Evolutionary conservation across 345 rosid species (phyloP).

Genomic region (Camelina neglecta): DNA sequence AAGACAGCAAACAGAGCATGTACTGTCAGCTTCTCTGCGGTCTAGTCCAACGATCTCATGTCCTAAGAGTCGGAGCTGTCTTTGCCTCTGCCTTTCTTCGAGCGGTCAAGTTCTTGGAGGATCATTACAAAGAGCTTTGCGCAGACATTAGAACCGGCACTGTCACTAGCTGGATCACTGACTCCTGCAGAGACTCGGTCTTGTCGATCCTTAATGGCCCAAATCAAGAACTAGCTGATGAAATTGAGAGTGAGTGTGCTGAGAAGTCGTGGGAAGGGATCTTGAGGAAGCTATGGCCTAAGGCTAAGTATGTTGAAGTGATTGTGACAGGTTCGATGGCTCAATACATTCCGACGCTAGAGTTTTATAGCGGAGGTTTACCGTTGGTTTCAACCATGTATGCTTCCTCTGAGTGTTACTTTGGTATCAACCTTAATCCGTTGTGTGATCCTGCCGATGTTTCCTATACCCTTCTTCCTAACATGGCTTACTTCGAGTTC

Average conservation of each 20-base stretch:
- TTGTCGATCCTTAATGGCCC: conserved; percentile 50
- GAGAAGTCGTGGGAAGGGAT: conserved; percentile 84
- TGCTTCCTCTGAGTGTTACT: conserved; percentile 93
- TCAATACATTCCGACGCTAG: conserved; percentile 84
- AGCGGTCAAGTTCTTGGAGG: conserved; percentile 85
- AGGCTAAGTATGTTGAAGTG: conserved; percentile 86
- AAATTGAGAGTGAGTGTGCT: conserved; percentile 57
- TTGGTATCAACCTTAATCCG: conserved; percentile 85
- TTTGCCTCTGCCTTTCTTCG: conserved; percentile 91
- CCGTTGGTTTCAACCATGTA: conserved; percentile 92
- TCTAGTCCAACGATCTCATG: conserved; percentile 71
- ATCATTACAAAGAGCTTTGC: conserved; percentile 75
- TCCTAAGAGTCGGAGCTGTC: conserved; percentile 83
- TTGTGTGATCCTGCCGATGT: conserved; percentile 76
- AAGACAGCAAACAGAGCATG: conserved; percentile 96
- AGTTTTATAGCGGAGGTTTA: conserved; percentile 81
- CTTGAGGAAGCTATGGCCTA: conserved; percentile 80
- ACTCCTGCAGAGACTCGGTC: conserved; percentile 65
- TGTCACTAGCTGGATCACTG: conserved; percentile 82
- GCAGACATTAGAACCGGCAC: conserved; percentile 68
- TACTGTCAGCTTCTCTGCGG: conserved; percentile 92
- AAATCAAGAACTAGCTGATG: conserved; percentile 58
- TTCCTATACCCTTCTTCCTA: conserved; percentile 87
- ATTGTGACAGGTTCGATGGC: conserved; percentile 97
- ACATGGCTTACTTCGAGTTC: conserved; percentile 96